Evolutionary conservation across 768 basidiomycete genomes (phyloP).

Genomic region (Lactarius indigo): DNA sequence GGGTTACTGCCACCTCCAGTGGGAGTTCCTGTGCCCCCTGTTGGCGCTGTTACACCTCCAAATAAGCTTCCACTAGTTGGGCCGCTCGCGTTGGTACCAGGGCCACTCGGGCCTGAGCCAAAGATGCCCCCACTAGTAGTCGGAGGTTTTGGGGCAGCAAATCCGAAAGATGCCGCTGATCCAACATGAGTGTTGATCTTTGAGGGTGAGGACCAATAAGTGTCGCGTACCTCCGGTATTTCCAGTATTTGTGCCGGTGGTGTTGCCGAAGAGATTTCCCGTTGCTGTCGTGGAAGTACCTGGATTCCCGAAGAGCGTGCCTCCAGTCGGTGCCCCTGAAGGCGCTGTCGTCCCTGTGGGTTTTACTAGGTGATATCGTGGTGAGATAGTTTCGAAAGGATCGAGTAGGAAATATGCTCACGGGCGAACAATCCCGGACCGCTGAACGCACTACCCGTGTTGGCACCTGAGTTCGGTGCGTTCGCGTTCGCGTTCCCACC

Average conservation of each 20-base stretch:
- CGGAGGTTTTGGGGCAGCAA: constrained; percentile 4
- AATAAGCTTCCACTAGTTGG: constrained; percentile 13
- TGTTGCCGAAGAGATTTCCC: constrained; percentile 13
- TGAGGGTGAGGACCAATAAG: not conserved
- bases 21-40: not conserved
- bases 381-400: not conserved
- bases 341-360: not conserved
- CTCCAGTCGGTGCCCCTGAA: constrained; percentile 1
- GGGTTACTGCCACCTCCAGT: not conserved
- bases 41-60: not conserved
- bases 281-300: constrained; percentile 1
- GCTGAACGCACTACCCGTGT: constrained; percentile 1
- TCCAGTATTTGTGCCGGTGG: not conserved
- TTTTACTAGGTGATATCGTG: not conserved
- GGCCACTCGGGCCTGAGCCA: not conserved
- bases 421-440: not conserved
- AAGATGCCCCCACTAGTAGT: not conserved
- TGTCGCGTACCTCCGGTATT: constrained; percentile 12
- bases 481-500: constrained; percentile 3
- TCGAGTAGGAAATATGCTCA: not conserved
- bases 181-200: not conserved
- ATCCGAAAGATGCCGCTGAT: constrained; percentile 5
- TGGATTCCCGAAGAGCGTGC: constrained; percentile 3
- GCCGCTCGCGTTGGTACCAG: constrained; percentile 1
- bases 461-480: not conserved